These are phyloP conservation scores for Plantago coronopus DNA, from an alignment of 305 asterid genomes.

Conservation along the genomic window DNA sequence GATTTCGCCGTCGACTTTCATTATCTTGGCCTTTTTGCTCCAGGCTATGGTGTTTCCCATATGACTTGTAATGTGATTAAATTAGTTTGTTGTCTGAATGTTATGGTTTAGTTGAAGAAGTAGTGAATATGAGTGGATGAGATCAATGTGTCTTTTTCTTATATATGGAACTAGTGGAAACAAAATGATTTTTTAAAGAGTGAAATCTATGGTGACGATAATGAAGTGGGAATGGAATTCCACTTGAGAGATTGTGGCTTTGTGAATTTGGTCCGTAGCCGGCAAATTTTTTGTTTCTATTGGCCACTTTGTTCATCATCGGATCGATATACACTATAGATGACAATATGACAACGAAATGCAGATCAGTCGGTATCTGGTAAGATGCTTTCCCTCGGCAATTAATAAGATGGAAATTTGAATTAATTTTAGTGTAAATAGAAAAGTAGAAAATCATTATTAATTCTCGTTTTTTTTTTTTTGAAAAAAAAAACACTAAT, in stretches of 20 bases:
- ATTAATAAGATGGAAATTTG: too few species aligned
- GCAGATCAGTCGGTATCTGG: too few species aligned
- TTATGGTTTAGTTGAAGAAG: neutral
- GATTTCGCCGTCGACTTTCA: constrained; percentile 56
- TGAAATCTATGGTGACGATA: constrained; percentile 11
- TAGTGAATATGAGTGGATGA: constrained; percentile 18
- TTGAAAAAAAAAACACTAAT: too few species aligned
- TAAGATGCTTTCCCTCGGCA: too few species aligned
- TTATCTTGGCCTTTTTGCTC: constrained; percentile 45
- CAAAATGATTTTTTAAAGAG: constrained; percentile 3
- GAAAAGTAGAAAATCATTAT: too few species aligned
- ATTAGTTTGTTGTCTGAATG: neutral
- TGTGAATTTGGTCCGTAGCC: neutral
- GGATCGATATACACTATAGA: too few species aligned
- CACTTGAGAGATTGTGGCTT: neutral
- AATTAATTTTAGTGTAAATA: too few species aligned
- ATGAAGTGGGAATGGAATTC: constrained; percentile 10
- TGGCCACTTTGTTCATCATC: neutral
- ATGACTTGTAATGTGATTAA: neutral
- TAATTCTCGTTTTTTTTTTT: too few species aligned
- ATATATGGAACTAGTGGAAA: constrained; percentile 16
- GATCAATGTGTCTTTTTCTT: constrained; percentile 10
- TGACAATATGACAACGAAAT: too few species aligned
- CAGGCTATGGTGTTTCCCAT: constrained; percentile 59
- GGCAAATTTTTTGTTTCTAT: neutral